These are phyloP conservation scores for Candida silvatica DNA, from an alignment of 805 yeast genomes.

Conservation along the genomic window DNA sequence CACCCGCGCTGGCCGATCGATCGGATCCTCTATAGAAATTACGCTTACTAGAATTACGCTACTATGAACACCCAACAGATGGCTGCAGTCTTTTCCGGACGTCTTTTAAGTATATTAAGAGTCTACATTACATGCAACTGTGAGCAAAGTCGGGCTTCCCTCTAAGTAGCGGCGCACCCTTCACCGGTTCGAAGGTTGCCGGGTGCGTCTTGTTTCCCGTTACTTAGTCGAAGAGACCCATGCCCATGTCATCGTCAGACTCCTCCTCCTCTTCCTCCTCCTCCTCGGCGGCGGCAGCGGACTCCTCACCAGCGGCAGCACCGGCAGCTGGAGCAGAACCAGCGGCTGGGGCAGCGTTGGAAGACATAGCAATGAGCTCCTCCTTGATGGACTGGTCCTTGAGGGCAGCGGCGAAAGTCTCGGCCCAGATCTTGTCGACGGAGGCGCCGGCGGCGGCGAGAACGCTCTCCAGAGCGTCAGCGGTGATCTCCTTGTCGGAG, in stretches of 20 bases:
- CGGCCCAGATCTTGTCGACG: constrained; percentile 80
- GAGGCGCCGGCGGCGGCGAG: constrained; percentile 77
- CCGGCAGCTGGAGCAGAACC: constrained; percentile 57
- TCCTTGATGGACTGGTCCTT: constrained; percentile 79
- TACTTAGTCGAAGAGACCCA: constrained; percentile 89
- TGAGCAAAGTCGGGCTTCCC: too few relatives aligned
- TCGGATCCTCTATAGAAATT: too few relatives aligned
- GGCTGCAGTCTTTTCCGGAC: too few relatives aligned
- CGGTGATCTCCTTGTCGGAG: constrained; percentile 81
- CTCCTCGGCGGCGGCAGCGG: constrained; percentile 52
- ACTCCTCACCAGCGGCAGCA: constrained; percentile 56
- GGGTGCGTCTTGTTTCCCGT: too few relatives aligned
- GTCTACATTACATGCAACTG: too few relatives aligned
- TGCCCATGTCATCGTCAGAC: constrained; percentile 78
- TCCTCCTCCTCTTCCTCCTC: constrained; percentile 45
- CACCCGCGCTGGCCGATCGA: too few relatives aligned
- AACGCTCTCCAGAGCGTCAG: constrained; percentile 75
- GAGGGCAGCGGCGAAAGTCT: constrained; percentile 82
- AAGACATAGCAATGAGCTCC: constrained; percentile 49
- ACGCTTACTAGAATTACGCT: too few relatives aligned
- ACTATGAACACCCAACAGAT: too few relatives aligned
- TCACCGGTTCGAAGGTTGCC: too few relatives aligned
- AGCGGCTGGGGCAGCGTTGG: constrained; percentile 70
- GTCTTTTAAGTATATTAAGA: too few relatives aligned
- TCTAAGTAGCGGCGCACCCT: too few relatives aligned